Percentiles rank a stretch among this genome's conserved stretches.
Conservation (phyloP, 306 rosid genomes). For the Castanospermum australe region DNA sequence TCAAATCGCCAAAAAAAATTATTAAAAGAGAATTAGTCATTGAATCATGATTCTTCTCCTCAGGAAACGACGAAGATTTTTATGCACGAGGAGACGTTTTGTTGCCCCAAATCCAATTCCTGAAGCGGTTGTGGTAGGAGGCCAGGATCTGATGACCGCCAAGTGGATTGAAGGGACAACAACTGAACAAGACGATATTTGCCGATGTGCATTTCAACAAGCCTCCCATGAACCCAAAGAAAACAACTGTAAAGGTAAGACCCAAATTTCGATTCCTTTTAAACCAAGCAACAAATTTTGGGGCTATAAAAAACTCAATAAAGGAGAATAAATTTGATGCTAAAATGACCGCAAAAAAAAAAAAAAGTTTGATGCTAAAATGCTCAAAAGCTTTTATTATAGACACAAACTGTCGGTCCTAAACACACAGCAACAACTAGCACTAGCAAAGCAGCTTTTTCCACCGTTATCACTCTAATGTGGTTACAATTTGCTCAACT, state of each 20-base stretch:
- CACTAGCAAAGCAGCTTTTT: too few species aligned
- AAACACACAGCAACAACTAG: background rate
- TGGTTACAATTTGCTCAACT: constrained; percentile 33
- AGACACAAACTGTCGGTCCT: background rate
- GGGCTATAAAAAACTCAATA: too few species aligned
- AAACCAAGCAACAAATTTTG: background rate
- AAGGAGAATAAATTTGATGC: too few species aligned
- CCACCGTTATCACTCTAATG: background rate
- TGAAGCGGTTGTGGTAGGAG: background rate
- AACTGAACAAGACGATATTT: background rate
- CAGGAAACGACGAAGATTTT: background rate
- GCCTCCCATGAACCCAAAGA: background rate
- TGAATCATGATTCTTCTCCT: background rate
- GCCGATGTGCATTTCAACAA: background rate
- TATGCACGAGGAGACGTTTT: background rate
- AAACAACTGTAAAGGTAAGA: background rate
- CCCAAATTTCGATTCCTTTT: background rate
- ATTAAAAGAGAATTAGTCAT: background rate
- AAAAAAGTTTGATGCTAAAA: background rate
- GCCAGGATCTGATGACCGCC: too few species aligned
- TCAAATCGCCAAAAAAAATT: background rate
- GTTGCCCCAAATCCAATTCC: background rate
- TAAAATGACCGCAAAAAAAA: too few species aligned
- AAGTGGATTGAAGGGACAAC: background rate
- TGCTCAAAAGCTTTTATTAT: background rate